These are phyloP conservation scores for Penicillium sp. DNA, from an alignment of 2,329 filamentous ascomycete species.

Conservation along the genomic window DNA sequence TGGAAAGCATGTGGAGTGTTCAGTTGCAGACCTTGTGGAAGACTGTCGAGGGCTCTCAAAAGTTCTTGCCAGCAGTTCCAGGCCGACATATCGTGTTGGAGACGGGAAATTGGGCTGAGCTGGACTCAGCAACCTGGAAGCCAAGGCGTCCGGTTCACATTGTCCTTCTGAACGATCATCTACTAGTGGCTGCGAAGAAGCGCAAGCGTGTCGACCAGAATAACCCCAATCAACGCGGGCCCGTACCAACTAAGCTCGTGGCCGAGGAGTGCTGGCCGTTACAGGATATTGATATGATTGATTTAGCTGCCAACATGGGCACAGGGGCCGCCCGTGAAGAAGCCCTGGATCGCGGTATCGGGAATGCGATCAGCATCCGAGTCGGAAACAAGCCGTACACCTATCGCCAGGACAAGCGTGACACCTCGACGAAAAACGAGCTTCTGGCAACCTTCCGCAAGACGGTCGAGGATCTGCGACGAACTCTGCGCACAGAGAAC, in stretches of 20 bases:
- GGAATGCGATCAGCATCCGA: conserved; percentile 86
- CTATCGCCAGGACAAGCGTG: conserved; percentile 82
- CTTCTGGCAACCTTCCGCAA: conserved; percentile 89
- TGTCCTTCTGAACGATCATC: conserved; percentile 89
- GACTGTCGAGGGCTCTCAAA: conserved; percentile 95
- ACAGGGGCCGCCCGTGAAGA: conserved; percentile 38
- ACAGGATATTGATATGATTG: conserved; percentile 87
- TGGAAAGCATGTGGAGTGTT: conserved; percentile 66
- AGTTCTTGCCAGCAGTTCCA: conserved; percentile 84
- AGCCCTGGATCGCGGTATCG: conserved; percentile 59
- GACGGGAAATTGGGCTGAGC: conserved; percentile 88
- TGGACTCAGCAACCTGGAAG: conserved; percentile 97
- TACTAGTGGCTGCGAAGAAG: conserved; percentile 86
- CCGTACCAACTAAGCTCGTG: conserved; percentile 68
- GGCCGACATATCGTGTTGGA: conserved; percentile 95
- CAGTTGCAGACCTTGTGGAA: conserved; percentile 85
- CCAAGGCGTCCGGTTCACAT: conserved; percentile 84
- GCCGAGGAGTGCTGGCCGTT: conserved; percentile 94
- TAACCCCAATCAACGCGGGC: conserved; percentile 45
- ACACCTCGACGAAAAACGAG: conserved; percentile 73
- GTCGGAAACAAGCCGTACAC: conserved; percentile 90
- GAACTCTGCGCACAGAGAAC: conserved; percentile 78
- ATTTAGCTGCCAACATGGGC: conserved; percentile 62
- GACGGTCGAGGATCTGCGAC: conserved; percentile 85
- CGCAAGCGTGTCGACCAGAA: conserved; percentile 78